These are phyloP conservation scores for Torrubiella hemipterigena DNA, from an alignment of 2,329 filamentous ascomycete species.

Conservation along the genomic window DNA sequence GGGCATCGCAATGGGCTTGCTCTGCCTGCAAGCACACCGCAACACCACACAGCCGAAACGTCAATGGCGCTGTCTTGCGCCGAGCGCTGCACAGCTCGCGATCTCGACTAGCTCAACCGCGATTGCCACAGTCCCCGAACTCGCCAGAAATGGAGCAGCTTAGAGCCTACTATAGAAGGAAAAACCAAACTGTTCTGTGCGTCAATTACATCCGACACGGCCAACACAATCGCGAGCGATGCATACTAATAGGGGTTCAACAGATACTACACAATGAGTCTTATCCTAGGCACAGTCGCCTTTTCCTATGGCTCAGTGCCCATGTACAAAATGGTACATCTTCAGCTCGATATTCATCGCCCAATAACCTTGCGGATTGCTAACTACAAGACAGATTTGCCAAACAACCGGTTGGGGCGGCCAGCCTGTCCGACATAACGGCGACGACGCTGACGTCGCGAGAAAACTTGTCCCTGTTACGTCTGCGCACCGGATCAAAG, in stretches of 20 bases:
- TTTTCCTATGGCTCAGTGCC: slow-evolving; percentile 76
- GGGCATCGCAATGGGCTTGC: slow-evolving; percentile 21
- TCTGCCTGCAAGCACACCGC: slow-evolving; percentile 21
- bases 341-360: too few species aligned
- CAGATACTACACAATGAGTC: slow-evolving; percentile 63
- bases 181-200: slow-evolving; percentile 50
- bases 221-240: too few species aligned
- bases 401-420: slow-evolving; percentile 85
- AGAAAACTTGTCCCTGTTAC: slow-evolving; percentile 70
- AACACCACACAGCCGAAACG: slow-evolving; percentile 11
- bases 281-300: slow-evolving; percentile 69
- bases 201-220: too few species aligned
- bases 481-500: slow-evolving; percentile 71
- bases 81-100: slow-evolving; percentile 20
- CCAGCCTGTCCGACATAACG: slow-evolving; percentile 68
- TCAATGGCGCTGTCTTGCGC: too few species aligned
- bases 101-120: slow-evolving; percentile 12
- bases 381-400: slow-evolving; percentile 49
- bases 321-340: slow-evolving; percentile 71
- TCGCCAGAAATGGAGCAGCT: slow-evolving; percentile 47
- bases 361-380: slow-evolving; percentile 1
- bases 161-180: slow-evolving; percentile 49
- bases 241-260: slow-evolving; percentile 1
- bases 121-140: slow-evolving; percentile 14
- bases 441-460: slow-evolving; percentile 51